phyloP scores from a whole-genome alignment of 2,329 filamentous ascomycete species.

The Camillea tinctor region DNA sequence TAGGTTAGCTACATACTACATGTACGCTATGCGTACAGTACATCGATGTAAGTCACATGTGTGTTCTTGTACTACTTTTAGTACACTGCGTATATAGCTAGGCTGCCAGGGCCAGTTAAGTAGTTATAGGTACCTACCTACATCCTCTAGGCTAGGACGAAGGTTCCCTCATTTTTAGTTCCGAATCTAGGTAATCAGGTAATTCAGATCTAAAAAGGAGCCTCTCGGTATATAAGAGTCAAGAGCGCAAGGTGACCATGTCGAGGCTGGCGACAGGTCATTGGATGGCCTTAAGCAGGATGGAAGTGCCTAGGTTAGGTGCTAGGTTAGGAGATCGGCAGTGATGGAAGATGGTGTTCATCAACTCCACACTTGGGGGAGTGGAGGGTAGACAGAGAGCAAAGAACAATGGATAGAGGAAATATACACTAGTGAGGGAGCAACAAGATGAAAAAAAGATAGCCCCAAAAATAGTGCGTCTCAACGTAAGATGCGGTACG shows the following conservation, averaged over 20 bases:
- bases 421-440: no score
- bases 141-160: no score
- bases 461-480: no score
- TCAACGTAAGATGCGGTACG: neutral
- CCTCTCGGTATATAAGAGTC: neutral
- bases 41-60: no score
- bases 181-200: neutral
- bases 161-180: neutral
- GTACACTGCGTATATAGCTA: no score
- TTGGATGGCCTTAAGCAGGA: neutral
- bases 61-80: no score
- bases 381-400: neutral
- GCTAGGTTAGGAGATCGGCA: conserved; percentile 1
- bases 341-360: neutral
- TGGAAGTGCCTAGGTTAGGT: no score
- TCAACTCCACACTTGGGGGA: neutral
- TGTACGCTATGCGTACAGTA: no score
- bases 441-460: no score
- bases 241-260: neutral
- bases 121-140: neutral
- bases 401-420: neutral
- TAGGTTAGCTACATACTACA: no score
- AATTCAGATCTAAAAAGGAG: neutral
- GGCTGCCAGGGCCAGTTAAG: no score
- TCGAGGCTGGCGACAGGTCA: neutral